Percentiles rank a stretch among this genome's conserved stretches.
These are phyloP conservation scores for Colletotrichum godetiae DNA, from an alignment of 2,329 filamentous ascomycete species.

Conservation along the genomic window DNA sequence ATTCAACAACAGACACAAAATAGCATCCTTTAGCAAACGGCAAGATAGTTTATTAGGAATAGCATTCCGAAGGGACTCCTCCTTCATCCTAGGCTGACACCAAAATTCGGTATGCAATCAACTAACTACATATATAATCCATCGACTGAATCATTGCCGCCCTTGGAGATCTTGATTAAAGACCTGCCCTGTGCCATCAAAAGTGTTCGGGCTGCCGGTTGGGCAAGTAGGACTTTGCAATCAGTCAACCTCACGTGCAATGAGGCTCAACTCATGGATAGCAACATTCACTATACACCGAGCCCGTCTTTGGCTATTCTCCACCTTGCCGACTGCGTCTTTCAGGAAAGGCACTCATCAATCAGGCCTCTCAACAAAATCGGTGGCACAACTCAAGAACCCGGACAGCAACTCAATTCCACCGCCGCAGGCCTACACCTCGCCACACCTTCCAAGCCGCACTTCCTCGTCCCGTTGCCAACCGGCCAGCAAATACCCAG, in stretches of 20 bases:
- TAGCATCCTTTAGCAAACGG: too few relatives aligned
- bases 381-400: not conserved
- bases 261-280: not conserved
- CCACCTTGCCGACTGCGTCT: not conserved
- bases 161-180: not conserved
- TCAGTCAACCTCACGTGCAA: not conserved
- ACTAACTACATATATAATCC: too few relatives aligned
- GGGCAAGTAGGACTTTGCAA: not conserved
- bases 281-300: not conserved
- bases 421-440: not conserved
- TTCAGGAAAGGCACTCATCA: too few relatives aligned
- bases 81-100: too few relatives aligned
- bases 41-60: too few relatives aligned
- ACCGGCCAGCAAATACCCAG: not conserved
- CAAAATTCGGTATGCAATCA: too few relatives aligned
- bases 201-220: not conserved
- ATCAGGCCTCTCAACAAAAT: not conserved
- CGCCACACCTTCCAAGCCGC: not conserved
- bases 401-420: not conserved
- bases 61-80: too few relatives aligned
- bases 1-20: too few relatives aligned
- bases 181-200: not conserved
- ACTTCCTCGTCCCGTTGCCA: not conserved
- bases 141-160: not conserved
- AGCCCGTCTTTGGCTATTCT: not conserved